Percentiles rank a stretch among this genome's conserved stretches.
phyloP scores from a whole-genome alignment of 352 stramenopile species.

The Pythium chondricola region DNA sequence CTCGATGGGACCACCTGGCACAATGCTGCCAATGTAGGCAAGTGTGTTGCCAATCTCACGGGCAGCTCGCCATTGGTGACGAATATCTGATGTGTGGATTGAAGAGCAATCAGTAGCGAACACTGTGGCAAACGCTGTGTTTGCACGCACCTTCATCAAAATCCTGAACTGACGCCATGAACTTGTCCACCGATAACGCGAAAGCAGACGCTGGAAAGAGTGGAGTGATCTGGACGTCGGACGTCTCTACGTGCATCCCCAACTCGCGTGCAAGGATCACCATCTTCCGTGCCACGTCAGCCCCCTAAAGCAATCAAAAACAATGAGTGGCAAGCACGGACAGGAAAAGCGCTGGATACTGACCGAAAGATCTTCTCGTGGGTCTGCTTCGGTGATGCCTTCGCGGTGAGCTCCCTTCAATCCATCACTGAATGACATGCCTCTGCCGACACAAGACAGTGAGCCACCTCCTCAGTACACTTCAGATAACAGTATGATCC shows the following conservation, averaged over 20 bases:
- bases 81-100: conserved; percentile 9
- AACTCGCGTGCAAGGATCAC: conserved; percentile 57
- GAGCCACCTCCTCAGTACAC: no score
- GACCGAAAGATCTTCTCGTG: conserved; percentile 51
- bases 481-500: not conserved
- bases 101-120: not conserved
- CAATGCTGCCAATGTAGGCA: conserved; percentile 52
- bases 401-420: conserved; percentile 35
- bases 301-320: conserved; percentile 27
- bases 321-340: not conserved
- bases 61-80: conserved; percentile 23
- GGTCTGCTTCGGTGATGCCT: conserved; percentile 67
- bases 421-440: conserved; percentile 37
- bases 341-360: not conserved
- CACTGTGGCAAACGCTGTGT: not conserved
- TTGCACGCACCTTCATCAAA: conserved; percentile 28
- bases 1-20: conserved; percentile 26
- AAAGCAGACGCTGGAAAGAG: conserved; percentile 40
- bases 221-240: conserved; percentile 33
- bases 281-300: conserved; percentile 63
- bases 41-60: conserved; percentile 23
- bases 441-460: conserved; percentile 15
- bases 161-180: conserved; percentile 34
- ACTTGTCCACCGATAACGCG: conserved; percentile 37
- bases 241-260: conserved; percentile 26